A percentile compares a stretch with the other conserved stretches of the same genome.
These are phyloP conservation scores for Gentiana dahurica DNA, from an alignment of 257 asterid species.

Conservation along the genomic window DNA sequence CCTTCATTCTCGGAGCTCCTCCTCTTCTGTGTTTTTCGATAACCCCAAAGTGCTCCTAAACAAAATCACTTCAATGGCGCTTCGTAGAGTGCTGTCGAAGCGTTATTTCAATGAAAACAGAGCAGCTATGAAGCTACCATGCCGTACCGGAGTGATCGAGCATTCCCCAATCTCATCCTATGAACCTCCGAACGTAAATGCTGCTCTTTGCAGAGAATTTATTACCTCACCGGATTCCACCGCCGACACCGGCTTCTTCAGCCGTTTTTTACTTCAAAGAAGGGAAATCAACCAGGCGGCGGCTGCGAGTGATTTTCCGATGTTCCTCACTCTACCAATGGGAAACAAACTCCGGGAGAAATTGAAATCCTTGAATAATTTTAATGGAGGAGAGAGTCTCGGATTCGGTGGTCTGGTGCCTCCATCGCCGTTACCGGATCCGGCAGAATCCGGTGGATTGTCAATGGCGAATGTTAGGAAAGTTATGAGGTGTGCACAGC, in stretches of 20 bases:
- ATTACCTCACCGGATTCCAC: constrained; percentile 19
- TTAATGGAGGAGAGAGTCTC: constrained; percentile 19
- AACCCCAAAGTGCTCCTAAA: neutral
- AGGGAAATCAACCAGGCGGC: constrained; percentile 44
- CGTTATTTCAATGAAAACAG: constrained; percentile 8
- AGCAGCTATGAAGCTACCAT: neutral
- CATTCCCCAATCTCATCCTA: constrained; percentile 21
- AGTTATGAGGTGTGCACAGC: constrained; percentile 34
- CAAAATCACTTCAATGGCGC: constrained; percentile 39
- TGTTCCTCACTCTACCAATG: constrained; percentile 39
- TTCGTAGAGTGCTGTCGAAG: constrained; percentile 27
- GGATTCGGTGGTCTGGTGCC: constrained; percentile 22
- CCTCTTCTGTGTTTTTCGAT: neutral
- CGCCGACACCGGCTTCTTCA: constrained; percentile 22
- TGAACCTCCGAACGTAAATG: constrained; percentile 13
- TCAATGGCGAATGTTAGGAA: constrained; percentile 42
- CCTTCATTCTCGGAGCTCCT: constrained; percentile 4
- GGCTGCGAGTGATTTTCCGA: constrained; percentile 27
- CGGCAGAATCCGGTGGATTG: constrained; percentile 13
- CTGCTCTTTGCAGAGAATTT: constrained; percentile 12
- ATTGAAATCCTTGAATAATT: constrained; percentile 28
- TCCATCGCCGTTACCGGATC: constrained; percentile 9
- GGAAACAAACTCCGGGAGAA: constrained; percentile 60
- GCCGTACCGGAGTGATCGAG: neutral
- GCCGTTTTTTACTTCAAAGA: constrained; percentile 36